Evolutionary conservation across 2,329 filamentous ascomycete genomes (phyloP).

Genomic region (Fusarium torreyae): DNA sequence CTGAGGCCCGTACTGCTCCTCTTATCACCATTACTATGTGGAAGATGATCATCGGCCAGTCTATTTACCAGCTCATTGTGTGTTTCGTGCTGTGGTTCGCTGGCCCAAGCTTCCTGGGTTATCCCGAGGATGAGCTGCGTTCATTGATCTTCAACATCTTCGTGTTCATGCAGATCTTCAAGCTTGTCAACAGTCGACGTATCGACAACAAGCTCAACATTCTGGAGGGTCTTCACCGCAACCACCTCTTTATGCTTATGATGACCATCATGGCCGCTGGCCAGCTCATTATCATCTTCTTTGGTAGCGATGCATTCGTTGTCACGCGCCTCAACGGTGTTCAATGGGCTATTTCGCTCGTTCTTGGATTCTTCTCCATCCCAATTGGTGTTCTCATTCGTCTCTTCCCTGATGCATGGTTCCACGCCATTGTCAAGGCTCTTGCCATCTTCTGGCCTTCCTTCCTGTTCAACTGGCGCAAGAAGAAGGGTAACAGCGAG

Average conservation of each 20-base stretch:
- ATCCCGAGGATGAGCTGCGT: conserved; percentile 60
- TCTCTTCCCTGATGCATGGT: conserved; percentile 76
- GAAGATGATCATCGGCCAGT: conserved; percentile 76
- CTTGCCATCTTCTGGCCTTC: conserved; percentile 36
- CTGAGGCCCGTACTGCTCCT: conserved; percentile 74
- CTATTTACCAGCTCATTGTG: conserved; percentile 71
- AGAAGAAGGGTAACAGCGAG: conserved; percentile 30
- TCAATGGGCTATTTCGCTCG: conserved; percentile 86
- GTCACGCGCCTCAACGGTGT: conserved; percentile 73
- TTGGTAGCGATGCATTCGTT: conserved; percentile 76
- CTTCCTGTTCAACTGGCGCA: conserved; percentile 32
- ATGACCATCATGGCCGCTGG: conserved; percentile 53
- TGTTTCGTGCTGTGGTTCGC: conserved; percentile 74
- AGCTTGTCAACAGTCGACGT: conserved; percentile 75
- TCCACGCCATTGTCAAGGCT: conserved; percentile 35
- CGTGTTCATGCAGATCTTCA: conserved; percentile 82
- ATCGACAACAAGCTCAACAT: conserved; percentile 91
- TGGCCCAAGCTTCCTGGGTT: conserved; percentile 66
- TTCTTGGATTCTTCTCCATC: conserved; percentile 82
- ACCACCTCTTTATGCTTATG: conserved; percentile 42
- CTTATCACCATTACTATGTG: conserved; percentile 80
- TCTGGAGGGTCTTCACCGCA: conserved; percentile 75
- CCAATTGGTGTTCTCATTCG: conserved; percentile 82
- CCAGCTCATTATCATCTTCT: conserved; percentile 43
- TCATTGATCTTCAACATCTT: conserved; percentile 79